Evolutionary conservation across 2,329 filamentous ascomycete species (phyloP), one percentile per base, ranked within the genome.

Genomic region (Laburnicola sp.): DNA sequence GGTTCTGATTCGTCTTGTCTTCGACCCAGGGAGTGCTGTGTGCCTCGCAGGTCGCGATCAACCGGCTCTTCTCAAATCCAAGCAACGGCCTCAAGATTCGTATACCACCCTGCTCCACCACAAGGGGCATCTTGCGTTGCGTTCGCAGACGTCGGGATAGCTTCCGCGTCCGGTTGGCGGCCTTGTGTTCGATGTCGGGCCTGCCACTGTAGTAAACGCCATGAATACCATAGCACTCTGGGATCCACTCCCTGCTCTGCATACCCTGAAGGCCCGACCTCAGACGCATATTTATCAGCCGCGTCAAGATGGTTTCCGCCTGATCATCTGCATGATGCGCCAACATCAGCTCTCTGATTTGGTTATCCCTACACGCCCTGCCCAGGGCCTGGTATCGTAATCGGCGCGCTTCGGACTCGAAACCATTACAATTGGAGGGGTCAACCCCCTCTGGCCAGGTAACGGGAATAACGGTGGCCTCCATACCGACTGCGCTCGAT

Each of bases 311-410:
- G 0, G 92, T 97, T 75, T 99, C 94, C 49, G 91, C 88, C 66
- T 94, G 90, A 64, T 99, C 94, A 64, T 97, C 92, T 55, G 82
- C 78, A 69, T 99, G 94, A 68, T 99, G 94, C 3, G 87, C 94
- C 26, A 95, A 76, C 34, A 97, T 80, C 1, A 97, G 70, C 21
- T 83, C 82, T 3, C 72, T 74, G 3, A 88, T 82, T 0, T 74
- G 68, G 4, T 75, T 60, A 1, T 74, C 68, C 11, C 72, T 71
- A 67, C 88, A 91, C 6, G 80, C 78, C 10, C 62, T 67, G 0
- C 88, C 92, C 1, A 97, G 72, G 0, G 79, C 76, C 54, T 83
- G 86, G 71, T 92, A 97, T 10, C 94, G 85, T 30, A 87, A 77
- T 22, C 74, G 81, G 23, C 94, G 85, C 5, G 93, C 93, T 22